These are phyloP conservation scores for Botrytis aclada DNA, from an alignment of 2,329 filamentous ascomycete genomes.

Conservation along the genomic window DNA sequence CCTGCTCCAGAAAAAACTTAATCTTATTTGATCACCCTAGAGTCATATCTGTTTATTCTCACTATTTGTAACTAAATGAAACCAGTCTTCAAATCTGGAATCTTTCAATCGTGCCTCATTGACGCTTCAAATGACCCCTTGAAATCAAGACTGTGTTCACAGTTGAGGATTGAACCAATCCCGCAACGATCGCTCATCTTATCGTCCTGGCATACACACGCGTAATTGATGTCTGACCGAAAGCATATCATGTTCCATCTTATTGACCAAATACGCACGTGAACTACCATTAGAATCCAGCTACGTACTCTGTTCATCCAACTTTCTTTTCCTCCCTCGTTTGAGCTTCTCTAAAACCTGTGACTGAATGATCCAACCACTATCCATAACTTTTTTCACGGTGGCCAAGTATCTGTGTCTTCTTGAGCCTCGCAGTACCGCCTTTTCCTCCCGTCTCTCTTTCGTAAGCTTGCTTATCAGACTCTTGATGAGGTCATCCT, in stretches of 20 bases:
- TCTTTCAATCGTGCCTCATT: no score
- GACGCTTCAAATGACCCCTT: no score
- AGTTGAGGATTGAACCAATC: no score
- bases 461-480: background rate
- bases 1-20: no score
- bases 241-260: background rate
- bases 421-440: background rate
- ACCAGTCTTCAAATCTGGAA: no score
- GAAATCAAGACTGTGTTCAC: no score
- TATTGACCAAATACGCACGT: background rate
- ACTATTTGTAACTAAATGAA: no score
- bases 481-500: background rate
- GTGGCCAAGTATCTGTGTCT: background rate
- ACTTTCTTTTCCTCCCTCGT: background rate
- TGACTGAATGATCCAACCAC: background rate
- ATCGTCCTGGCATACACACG: no score
- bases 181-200: no score
- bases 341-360: background rate
- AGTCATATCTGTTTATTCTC: no score
- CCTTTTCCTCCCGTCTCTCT: background rate
- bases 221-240: background rate
- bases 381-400: background rate
- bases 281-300: background rate
- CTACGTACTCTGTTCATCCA: background rate
- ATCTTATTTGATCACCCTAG: no score